Evolutionary conservation across 352 stramenopile genomes (phyloP).

Genomic region (Pythium phragmiticola): DNA sequence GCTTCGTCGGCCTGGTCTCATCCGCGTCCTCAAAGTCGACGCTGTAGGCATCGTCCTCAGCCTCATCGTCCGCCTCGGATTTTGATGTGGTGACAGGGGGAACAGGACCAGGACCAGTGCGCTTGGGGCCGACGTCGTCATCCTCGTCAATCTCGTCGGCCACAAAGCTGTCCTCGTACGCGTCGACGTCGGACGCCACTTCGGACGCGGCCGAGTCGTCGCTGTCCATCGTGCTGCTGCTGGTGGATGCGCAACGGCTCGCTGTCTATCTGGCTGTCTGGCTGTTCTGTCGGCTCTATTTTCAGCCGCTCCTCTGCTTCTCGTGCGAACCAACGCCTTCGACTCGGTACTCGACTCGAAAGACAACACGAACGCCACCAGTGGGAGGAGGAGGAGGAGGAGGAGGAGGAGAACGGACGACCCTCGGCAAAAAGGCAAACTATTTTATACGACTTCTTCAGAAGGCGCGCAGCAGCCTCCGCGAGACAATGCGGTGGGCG

Average conservation of each 20-base stretch:
- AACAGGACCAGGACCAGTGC: constrained; percentile 18
- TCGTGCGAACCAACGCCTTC: neutral
- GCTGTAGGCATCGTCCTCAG: constrained; percentile 56
- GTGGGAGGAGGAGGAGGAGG: neutral
- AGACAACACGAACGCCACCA: neutral
- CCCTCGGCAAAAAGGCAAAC: constrained; percentile 28
- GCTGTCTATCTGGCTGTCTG: neutral
- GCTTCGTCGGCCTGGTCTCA: constrained; percentile 20
- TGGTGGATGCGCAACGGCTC: constrained; percentile 1
- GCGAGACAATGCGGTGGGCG: neutral
- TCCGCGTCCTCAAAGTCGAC: constrained; percentile 68
- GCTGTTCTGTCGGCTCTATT: neutral
- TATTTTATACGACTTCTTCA: constrained; percentile 22
- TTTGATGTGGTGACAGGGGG: neutral
- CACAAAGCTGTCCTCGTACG: constrained; percentile 40
- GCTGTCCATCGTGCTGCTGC: constrained; percentile 46
- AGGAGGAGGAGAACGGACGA: constrained; percentile 4
- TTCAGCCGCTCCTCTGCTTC: neutral
- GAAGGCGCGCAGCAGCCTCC: constrained; percentile 4
- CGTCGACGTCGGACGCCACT: constrained; percentile 55
- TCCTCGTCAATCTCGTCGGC: constrained; percentile 59
- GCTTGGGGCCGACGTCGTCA: constrained; percentile 10
- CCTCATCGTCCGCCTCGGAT: constrained; percentile 33
- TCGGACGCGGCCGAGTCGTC: constrained; percentile 71
- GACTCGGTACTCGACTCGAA: constrained; percentile 1